Conservation (phyloP, 2,329 filamentous ascomycete genomes). For the Cladosporium sp. region DNA sequence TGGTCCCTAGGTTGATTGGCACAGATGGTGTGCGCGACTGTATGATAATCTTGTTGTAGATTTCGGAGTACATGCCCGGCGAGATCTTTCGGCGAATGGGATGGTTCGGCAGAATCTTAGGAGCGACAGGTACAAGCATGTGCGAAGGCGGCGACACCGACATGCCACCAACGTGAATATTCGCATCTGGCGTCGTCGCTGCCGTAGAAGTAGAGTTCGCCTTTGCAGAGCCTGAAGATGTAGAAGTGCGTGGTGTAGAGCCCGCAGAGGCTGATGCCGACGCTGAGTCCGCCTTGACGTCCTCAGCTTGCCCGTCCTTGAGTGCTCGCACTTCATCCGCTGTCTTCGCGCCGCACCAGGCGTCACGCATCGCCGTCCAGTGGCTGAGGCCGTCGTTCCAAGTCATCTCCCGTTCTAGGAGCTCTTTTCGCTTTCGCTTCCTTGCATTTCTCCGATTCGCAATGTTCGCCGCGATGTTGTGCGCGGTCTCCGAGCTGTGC, state of each 20-base stretch:
- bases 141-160: slow-evolving; percentile 7
- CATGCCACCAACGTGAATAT: slow-evolving; percentile 4
- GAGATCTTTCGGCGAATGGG: slow-evolving; percentile 71
- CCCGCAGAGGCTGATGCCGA: slow-evolving; percentile 2
- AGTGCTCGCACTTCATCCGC: slow-evolving; percentile 30
- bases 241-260: slow-evolving; percentile 31
- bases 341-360: slow-evolving; percentile 73
- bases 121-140: slow-evolving; percentile 61
- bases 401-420: slow-evolving; percentile 37
- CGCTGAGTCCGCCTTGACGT: neutral
- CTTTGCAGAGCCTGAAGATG: slow-evolving; percentile 24
- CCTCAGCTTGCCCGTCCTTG: neutral
- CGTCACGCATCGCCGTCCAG: slow-evolving; percentile 70
- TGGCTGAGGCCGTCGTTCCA: slow-evolving; percentile 82
- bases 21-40: slow-evolving; percentile 75
- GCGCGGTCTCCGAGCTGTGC: slow-evolving; percentile 41
- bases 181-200: slow-evolving; percentile 16
- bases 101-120: slow-evolving; percentile 69
- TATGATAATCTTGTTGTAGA: slow-evolving; percentile 84
- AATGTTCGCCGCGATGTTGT: slow-evolving; percentile 37
- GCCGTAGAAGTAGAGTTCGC: slow-evolving; percentile 10
- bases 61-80: slow-evolving; percentile 66
- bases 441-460: slow-evolving; percentile 21
- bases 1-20: slow-evolving; percentile 78
- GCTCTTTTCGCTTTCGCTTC: slow-evolving; percentile 33